Conservation (phyloP, 306 rosid species). For the Cotoneaster glaucophyllus region DNA sequence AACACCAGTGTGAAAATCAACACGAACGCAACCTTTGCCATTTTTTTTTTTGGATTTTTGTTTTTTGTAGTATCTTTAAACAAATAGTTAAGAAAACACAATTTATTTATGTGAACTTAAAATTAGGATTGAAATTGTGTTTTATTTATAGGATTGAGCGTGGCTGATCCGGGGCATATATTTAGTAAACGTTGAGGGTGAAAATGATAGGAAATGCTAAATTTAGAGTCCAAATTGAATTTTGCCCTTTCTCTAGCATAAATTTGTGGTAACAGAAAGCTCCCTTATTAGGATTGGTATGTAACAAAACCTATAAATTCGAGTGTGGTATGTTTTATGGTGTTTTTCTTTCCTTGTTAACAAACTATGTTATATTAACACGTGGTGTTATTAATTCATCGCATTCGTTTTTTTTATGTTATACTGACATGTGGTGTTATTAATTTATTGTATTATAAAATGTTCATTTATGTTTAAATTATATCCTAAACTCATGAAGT, state of each 20-base stretch:
- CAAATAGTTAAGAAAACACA: neutral
- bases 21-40: conserved; percentile 2
- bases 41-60: neutral
- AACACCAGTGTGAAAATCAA: conserved; percentile 5
- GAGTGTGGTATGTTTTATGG: too few species aligned
- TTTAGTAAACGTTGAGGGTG: neutral
- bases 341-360: too few species aligned
- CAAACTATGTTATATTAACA: too few species aligned
- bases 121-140: neutral
- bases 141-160: neutral
- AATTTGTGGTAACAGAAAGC: neutral
- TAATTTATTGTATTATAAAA: too few species aligned
- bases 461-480: too few species aligned
- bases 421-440: neutral
- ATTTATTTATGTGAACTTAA: neutral
- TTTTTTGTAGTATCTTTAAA: neutral
- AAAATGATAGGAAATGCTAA: neutral
- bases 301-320: neutral
- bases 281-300: neutral
- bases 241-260: neutral
- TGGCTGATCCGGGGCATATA: neutral
- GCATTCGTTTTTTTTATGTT: too few species aligned
- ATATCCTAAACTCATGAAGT: too few species aligned
- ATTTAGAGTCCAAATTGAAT: neutral
- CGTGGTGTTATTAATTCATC: too few species aligned